Percentiles rank a stretch among this genome's conserved stretches.
Conservation (phyloP, 2,329 filamentous ascomycete species). For the Penicillium sp. region DNA sequence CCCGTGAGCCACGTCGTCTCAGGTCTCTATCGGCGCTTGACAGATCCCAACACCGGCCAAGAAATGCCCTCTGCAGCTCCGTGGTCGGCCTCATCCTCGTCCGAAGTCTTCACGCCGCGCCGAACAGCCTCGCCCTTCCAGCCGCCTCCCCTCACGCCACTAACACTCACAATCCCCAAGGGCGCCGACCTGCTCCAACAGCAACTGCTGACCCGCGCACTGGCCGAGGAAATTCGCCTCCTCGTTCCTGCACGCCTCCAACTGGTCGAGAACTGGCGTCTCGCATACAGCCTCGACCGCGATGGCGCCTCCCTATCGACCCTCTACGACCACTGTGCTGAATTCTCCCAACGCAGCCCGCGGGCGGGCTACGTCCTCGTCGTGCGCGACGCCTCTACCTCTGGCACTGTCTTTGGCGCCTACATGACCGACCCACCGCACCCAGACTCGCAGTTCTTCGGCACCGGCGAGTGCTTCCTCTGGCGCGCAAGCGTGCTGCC, state of each 20-base stretch:
- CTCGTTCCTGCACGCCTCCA: slow-evolving; percentile 83
- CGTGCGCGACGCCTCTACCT: slow-evolving; percentile 64
- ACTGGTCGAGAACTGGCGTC: slow-evolving; percentile 79
- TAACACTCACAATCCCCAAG: slow-evolving; percentile 57
- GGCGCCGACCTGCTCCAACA: slow-evolving; percentile 58
- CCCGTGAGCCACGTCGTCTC: slow-evolving; percentile 55
- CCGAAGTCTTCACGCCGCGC: slow-evolving; percentile 44
- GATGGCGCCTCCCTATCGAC: slow-evolving; percentile 85
- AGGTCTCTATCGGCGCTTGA: slow-evolving; percentile 66
- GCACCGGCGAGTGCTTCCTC: slow-evolving; percentile 93
- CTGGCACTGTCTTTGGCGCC: slow-evolving; percentile 70
- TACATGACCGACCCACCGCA: slow-evolving; percentile 89
- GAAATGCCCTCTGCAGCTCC: slow-evolving; percentile 21
- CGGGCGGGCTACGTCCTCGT: slow-evolving; percentile 87
- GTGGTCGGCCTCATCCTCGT: slow-evolving; percentile 42
- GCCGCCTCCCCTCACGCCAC: slow-evolving; percentile 80
- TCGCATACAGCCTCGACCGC: slow-evolving; percentile 87
- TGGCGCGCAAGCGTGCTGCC: slow-evolving; percentile 72
- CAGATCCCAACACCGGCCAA: slow-evolving; percentile 37
- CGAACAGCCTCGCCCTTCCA: slow-evolving; percentile 75
- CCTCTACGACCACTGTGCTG: slow-evolving; percentile 74
- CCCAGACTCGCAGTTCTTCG: slow-evolving; percentile 80
- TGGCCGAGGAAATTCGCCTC: slow-evolving; percentile 90
- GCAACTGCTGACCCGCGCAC: slow-evolving; percentile 62
- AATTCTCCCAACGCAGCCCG: slow-evolving; percentile 61